Evolutionary conservation across 2,329 filamentous ascomycete species (phyloP).

Genomic region (Ophiostoma sp.): DNA sequence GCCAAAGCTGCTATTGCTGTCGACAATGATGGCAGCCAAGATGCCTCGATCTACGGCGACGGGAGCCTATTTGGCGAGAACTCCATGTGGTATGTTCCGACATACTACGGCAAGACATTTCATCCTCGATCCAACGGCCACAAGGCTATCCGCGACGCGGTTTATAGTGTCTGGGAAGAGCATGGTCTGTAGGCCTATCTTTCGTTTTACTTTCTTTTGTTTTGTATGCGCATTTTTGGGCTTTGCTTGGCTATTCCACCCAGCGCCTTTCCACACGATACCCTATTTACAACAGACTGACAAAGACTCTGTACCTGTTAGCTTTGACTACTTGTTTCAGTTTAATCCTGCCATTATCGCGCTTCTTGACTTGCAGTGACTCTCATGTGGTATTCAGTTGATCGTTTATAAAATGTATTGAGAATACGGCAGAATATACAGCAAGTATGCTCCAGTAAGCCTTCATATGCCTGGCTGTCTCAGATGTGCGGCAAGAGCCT

Average conservation of each 20-base stretch:
- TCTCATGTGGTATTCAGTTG: too few relatives aligned
- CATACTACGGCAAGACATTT: slow-evolving; percentile 27
- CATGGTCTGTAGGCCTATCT: slow-evolving; percentile 12
- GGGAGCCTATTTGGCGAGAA: slow-evolving; percentile 23
- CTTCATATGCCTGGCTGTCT: too few relatives aligned
- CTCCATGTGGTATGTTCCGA: slow-evolving; percentile 38
- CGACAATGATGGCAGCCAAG: background rate
- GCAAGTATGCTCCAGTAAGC: too few relatives aligned
- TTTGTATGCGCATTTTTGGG: background rate
- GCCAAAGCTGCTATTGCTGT: background rate
- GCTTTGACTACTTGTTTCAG: background rate
- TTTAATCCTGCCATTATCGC: background rate
- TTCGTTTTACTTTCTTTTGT: background rate
- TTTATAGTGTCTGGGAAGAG: slow-evolving; percentile 33
- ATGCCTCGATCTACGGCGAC: slow-evolving; percentile 3
- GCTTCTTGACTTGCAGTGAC: too few relatives aligned
- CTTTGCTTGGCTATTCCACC: background rate
- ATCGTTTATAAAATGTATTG: background rate
- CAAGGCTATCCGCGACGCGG: slow-evolving; percentile 34
- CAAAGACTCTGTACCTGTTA: background rate
- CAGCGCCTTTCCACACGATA: background rate
- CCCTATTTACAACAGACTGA: background rate
- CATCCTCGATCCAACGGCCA: slow-evolving; percentile 36
- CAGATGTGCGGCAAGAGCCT: background rate
- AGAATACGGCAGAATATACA: too few relatives aligned